phyloP scores from a whole-genome alignment of 305 asterid species.

The Fraxinus nigra region DNA sequence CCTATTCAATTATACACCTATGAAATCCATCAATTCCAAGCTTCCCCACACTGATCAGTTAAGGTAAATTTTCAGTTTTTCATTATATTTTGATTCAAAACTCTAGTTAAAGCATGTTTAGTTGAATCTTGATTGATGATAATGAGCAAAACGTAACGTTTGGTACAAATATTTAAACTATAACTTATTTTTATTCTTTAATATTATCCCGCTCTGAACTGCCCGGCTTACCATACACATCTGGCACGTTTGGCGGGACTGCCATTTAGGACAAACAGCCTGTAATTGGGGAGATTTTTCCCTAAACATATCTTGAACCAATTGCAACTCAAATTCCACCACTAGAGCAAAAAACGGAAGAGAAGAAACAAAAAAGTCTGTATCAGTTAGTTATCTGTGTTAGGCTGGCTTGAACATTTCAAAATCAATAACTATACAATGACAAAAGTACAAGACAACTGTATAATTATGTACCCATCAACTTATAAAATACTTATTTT shows the following conservation, averaged over 20 bases:
- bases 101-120: background rate
- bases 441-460: background rate
- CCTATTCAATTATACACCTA: slow-evolving; percentile 35
- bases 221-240: background rate
- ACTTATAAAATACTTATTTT: background rate
- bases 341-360: background rate
- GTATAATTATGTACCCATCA: background rate
- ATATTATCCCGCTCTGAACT: background rate
- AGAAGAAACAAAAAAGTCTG: background rate
- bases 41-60: slow-evolving; percentile 52
- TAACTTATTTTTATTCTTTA: background rate
- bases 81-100: background rate
- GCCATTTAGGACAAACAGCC: background rate
- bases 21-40: slow-evolving; percentile 35
- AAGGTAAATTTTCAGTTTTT: slow-evolving; percentile 31
- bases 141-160: background rate
- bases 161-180: background rate
- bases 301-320: background rate
- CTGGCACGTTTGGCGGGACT: background rate
- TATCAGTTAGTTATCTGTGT: background rate
- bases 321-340: background rate
- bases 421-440: background rate
- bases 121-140: background rate
- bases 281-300: background rate
- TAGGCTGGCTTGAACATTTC: background rate